phyloP scores from a whole-genome alignment of 495 filamentous ascomycete species.

The Xylona heveae region DNA sequence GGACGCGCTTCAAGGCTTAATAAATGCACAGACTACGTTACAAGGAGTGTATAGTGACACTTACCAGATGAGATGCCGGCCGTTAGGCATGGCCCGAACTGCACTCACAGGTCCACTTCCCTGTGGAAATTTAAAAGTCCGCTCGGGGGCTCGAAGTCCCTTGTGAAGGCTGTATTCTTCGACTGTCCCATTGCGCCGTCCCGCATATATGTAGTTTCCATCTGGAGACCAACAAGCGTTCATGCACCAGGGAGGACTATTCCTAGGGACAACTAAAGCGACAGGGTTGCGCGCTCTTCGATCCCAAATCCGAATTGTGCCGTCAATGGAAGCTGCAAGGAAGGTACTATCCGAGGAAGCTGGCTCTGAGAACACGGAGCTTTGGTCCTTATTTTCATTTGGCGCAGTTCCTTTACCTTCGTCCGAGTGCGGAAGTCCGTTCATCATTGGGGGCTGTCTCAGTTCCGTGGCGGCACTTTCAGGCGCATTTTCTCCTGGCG shows the following conservation, averaged over 20 bases:
- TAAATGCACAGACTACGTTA: not conserved
- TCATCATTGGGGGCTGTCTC: slow-evolving; percentile 11
- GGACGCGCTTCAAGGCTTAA: slow-evolving; percentile 37
- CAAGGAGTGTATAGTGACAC: slow-evolving; percentile 8
- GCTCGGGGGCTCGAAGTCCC: slow-evolving; percentile 46
- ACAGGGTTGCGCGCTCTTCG: slow-evolving; percentile 55
- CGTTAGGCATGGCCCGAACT: slow-evolving; percentile 79
- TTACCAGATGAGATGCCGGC: slow-evolving; percentile 75
- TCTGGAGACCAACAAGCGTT: slow-evolving; percentile 93
- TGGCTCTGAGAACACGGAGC: slow-evolving; percentile 8
- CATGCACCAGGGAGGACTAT: slow-evolving; percentile 92
- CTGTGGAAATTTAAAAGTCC: slow-evolving; percentile 75
- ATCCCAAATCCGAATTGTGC: slow-evolving; percentile 81
- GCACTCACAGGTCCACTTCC: slow-evolving; percentile 80
- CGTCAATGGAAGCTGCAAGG: slow-evolving; percentile 70
- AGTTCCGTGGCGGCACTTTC: not conserved
- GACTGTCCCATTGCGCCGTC: slow-evolving; percentile 79
- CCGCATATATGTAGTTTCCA: slow-evolving; percentile 88
- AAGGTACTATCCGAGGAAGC: slow-evolving; percentile 45
- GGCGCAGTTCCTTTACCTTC: slow-evolving; percentile 14
- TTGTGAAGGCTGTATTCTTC: slow-evolving; percentile 87
- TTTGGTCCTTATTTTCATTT: slow-evolving; percentile 15
- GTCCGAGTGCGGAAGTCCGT: slow-evolving; percentile 32
- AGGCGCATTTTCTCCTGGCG: not conserved
- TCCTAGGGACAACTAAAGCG: slow-evolving; percentile 50